Conservation (phyloP, 106 monocot genomes). For the Allium sativum region DNA sequence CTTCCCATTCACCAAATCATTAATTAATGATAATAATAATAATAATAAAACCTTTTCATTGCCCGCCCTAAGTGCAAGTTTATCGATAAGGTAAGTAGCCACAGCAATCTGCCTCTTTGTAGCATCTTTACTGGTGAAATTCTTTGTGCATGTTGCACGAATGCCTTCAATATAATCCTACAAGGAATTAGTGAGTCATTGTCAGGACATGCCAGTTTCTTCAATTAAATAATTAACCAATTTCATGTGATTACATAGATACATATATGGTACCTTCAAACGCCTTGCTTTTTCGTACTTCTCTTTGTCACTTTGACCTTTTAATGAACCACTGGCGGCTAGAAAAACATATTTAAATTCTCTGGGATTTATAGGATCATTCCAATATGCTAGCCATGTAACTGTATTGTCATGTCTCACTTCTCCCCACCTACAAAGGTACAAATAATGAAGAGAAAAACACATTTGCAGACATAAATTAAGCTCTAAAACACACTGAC, state of each 20-base stretch:
- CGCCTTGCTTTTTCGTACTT: conserved; percentile 93
- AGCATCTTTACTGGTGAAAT: no score
- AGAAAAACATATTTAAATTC: conserved; percentile 96
- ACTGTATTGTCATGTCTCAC: conserved; percentile 88
- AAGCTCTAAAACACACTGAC: no score
- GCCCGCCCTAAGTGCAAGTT: no score
- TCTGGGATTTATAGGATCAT: conserved; percentile 85
- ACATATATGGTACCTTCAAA: conserved; percentile 59
- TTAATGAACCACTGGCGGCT: conserved; percentile 86
- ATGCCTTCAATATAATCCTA: no score
- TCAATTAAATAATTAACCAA: neutral
- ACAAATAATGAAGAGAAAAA: neutral
- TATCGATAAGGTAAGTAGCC: no score
- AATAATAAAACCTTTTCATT: no score
- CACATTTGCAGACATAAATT: neutral
- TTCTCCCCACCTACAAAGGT: conserved; percentile 79
- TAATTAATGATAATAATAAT: no score
- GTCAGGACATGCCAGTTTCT: neutral
- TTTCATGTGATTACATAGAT: no score
- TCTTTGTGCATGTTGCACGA: conserved; percentile 63
- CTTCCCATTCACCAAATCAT: no score
- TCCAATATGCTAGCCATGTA: conserved; percentile 97
- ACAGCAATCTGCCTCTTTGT: conserved; percentile 68
- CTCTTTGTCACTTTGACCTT: conserved; percentile 94
- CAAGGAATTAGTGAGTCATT: conserved; percentile 28